Percentiles rank a stretch among this genome's conserved stretches.
phyloP scores from a whole-genome alignment of 495 filamentous ascomycete genomes.

The Aspergillus heteromorphus region DNA sequence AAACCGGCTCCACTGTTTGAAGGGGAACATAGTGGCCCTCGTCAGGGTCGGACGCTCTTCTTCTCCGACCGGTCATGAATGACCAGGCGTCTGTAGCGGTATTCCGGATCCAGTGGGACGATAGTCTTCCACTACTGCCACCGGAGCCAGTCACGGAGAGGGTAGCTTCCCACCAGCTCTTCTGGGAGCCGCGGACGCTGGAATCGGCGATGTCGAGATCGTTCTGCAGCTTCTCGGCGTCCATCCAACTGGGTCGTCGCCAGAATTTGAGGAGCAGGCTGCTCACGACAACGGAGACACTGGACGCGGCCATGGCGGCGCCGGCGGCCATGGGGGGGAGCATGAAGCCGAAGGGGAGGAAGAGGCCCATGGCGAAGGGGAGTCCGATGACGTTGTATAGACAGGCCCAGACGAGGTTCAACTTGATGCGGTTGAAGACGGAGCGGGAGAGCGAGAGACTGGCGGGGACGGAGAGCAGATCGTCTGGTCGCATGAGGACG shows the following conservation, averaged over 20 bases:
- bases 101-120: constrained; percentile 18
- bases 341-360: constrained; percentile 82
- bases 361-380: constrained; percentile 91
- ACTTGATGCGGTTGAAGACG: constrained; percentile 89
- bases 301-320: constrained; percentile 87
- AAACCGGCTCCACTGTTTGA: constrained; percentile 38
- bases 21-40: constrained; percentile 43
- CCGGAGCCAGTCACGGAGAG: constrained; percentile 18
- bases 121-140: constrained; percentile 10
- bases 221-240: constrained; percentile 59
- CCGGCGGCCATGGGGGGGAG: constrained; percentile 94
- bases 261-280: constrained; percentile 82
- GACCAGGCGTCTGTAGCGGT: constrained; percentile 22
- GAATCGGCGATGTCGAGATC: constrained; percentile 19
- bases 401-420: constrained; percentile 89
- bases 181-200: constrained; percentile 11
- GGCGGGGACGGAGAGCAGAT: constrained; percentile 87
- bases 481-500: constrained; percentile 87
- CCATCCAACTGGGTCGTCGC: constrained; percentile 86
- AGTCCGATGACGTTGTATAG: constrained; percentile 88
- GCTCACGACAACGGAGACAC: constrained; percentile 83
- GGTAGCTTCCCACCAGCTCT: constrained; percentile 31
- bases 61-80: constrained; percentile 22
- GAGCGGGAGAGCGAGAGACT: constrained; percentile 73
- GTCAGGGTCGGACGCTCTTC: constrained; percentile 12